Conservation (phyloP, 2,329 filamentous ascomycete genomes). For the Paramyrothecium sp. region DNA sequence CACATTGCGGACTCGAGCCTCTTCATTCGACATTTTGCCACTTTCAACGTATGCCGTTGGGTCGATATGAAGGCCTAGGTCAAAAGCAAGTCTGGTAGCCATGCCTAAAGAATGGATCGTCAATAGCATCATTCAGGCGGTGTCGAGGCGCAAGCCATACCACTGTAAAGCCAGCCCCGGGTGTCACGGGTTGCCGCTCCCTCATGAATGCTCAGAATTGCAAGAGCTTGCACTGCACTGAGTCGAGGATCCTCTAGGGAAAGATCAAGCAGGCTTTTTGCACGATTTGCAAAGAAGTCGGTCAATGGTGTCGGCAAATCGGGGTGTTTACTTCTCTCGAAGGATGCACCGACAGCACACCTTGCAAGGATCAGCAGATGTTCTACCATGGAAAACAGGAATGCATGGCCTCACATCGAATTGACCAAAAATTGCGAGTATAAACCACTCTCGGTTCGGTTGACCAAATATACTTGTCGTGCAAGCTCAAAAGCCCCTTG, state of each 20-base stretch:
- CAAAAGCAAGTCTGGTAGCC: constrained; percentile 1
- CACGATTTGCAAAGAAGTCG: constrained; percentile 4
- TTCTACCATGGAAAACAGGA: no score
- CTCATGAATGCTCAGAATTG: constrained; percentile 4
- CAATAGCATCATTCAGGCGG: no score
- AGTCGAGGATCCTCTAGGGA: constrained; percentile 2
- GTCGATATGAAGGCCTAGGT: constrained; percentile 1
- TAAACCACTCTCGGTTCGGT: neutral
- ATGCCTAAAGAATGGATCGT: neutral
- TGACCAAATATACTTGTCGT: neutral
- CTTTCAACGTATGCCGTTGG: neutral
- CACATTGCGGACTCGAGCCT: neutral
- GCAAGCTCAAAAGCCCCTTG: neutral
- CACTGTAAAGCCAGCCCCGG: constrained; percentile 4
- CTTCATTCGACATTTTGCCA: neutral
- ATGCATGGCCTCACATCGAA: neutral
- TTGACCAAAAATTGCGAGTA: neutral
- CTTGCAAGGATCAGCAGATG: neutral
- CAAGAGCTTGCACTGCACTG: constrained; percentile 2
- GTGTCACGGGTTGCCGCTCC: constrained; percentile 2
- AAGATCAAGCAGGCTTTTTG: constrained; percentile 2
- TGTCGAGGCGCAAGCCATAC: neutral
- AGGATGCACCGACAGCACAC: constrained; percentile 1
- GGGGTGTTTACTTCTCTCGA: neutral
- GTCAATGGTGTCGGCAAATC: neutral